Evolutionary conservation across 2,329 filamentous ascomycete genomes (phyloP).

Genomic region (Cucurbitaria berberidis): DNA sequence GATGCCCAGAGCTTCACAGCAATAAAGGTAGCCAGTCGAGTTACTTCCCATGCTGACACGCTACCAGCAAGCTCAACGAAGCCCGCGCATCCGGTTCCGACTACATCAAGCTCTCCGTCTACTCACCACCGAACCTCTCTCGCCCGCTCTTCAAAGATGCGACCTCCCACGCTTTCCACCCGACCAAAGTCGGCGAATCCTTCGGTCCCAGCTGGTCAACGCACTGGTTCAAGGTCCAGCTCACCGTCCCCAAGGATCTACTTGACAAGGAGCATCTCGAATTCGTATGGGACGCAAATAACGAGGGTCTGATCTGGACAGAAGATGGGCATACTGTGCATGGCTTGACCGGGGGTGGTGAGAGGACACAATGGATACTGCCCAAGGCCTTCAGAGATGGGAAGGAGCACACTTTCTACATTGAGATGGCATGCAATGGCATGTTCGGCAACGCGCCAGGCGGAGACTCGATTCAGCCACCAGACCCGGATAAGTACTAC

Average conservation of each 20-base stretch:
- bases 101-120: conserved; percentile 83
- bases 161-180: conserved; percentile 73
- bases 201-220: conserved; percentile 98
- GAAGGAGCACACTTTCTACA: conserved; percentile 86
- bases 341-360: conserved; percentile 86
- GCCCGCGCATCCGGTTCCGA: conserved; percentile 70
- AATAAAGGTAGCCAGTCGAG: neutral
- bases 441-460: conserved; percentile 95
- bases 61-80: conserved; percentile 72
- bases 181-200: conserved; percentile 74
- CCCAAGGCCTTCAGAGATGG: conserved; percentile 82
- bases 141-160: conserved; percentile 89
- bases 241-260: conserved; percentile 78
- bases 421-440: conserved; percentile 98
- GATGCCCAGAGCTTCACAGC: conserved; percentile 30
- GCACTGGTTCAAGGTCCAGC: conserved; percentile 89
- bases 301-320: conserved; percentile 93
- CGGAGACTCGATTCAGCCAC: conserved; percentile 87
- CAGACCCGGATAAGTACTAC: conserved; percentile 83
- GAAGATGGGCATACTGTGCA: conserved; percentile 89
- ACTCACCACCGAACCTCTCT: conserved; percentile 78
- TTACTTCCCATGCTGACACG: conserved; percentile 15
- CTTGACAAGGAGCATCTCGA: conserved; percentile 81
- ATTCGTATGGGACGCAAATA: conserved; percentile 94
- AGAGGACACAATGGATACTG: conserved; percentile 89